These are phyloP conservation scores for Gossypium anomalum DNA, from an alignment of 345 rosid genomes.

Conservation along the genomic window DNA sequence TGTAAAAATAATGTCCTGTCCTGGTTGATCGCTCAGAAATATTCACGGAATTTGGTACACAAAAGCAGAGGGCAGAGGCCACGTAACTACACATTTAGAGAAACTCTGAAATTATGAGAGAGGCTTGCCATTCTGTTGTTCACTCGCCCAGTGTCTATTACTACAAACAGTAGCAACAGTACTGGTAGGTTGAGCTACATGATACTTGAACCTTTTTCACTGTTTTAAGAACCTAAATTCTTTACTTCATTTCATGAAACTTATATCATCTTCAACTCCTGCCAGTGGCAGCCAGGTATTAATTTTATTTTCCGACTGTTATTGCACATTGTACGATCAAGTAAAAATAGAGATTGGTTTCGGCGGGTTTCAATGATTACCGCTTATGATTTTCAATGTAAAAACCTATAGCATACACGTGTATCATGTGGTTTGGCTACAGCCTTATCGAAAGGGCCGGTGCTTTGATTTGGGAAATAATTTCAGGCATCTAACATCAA, in stretches of 20 bases:
- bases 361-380: neutral
- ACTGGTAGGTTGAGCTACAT: neutral
- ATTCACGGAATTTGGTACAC: neutral
- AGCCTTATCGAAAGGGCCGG: neutral
- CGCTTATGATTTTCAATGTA: neutral
- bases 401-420: neutral
- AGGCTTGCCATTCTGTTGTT: neutral
- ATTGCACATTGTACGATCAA: neutral
- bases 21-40: too few species aligned
- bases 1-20: too few species aligned
- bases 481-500: neutral
- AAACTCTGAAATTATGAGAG: too few species aligned
- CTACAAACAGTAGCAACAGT: neutral
- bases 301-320: too few species aligned
- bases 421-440: neutral
- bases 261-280: conserved; percentile 4
- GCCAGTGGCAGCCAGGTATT: neutral
- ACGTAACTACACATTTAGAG: too few species aligned
- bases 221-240: neutral
- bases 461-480: neutral
- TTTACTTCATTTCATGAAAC: neutral
- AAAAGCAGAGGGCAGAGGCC: neutral
- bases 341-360: neutral
- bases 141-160: neutral
- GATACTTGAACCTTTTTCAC: neutral